Evolutionary conservation across 768 basidiomycete species (phyloP), one percentile per base, ranked within the genome.

Genomic region (Psilocybe cubensis): DNA sequence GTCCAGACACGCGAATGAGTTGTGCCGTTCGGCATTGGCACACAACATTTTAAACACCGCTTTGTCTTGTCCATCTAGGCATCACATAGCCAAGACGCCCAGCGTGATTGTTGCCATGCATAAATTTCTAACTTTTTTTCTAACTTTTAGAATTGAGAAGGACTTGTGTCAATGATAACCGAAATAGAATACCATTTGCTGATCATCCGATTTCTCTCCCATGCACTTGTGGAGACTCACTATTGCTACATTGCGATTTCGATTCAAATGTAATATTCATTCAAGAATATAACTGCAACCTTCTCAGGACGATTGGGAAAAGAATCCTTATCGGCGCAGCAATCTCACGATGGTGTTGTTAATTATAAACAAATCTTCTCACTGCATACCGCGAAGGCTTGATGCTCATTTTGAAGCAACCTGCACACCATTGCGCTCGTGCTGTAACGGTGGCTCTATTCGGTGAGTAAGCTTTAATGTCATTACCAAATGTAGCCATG

Each of bases 231-330:
- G 14, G 35, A 38, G 35, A 38, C 14, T 8, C 31, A 33, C 14
- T 33, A 14, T n/a, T 33, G 14, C 14, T 33, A 33, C 31, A 33
- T 8, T 14, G 31, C 35, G n/a, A n/a, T 38, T 4, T 11, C 14
- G 35, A 14, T 38, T 11, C n/a, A 14, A 38, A 11, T 14, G 5
- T 5, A 11, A 38, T 11, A 38, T 38, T 38, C 14, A 14, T 38
- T 29, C 17, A 5, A 11, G 45, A 3, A 24, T 28, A 46, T 23
- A 45, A n/a, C 5, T 27, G 45, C 23, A 25, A 24, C 17, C 46
- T 31, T 48, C 46, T 48, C 46, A 48, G 46, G 46, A 29, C 28
- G 10, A 31, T 27, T 46, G 25, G 28, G 45, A 46, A 46, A 46
- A 46, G 45, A 23, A 25, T 46, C 46, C 25, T 9, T 48, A 48